Percentiles rank a stretch among this genome's conserved stretches.
Evolutionary conservation across 345 rosid genomes (phyloP).

Genomic region (Eucalyptus cloeziana): DNA sequence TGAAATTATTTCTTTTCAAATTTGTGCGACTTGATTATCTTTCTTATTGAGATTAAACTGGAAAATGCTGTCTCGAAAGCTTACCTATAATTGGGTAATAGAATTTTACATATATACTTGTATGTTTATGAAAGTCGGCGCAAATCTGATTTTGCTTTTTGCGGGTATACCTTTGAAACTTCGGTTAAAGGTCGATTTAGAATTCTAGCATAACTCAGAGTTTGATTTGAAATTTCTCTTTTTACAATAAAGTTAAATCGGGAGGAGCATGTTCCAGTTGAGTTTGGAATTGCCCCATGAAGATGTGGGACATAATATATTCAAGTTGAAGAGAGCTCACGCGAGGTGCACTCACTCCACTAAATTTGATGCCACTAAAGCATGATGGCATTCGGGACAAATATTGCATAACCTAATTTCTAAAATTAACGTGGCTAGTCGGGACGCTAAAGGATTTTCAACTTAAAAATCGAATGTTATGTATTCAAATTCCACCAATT

Average conservation of each 20-base stretch:
- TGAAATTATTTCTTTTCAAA: neutral
- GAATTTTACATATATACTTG: neutral
- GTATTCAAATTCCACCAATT: neutral
- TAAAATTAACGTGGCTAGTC: neutral
- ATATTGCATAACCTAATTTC: neutral
- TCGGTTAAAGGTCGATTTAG: neutral
- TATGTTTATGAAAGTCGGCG: neutral
- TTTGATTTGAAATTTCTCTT: neutral
- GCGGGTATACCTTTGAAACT: neutral
- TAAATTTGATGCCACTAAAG: neutral
- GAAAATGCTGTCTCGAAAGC: neutral
- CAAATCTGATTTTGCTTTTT: neutral
- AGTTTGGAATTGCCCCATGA: neutral
- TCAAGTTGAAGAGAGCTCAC: neutral
- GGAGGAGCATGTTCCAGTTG: neutral
- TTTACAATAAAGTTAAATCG: neutral
- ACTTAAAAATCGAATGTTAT: neutral
- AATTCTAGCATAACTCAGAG: neutral
- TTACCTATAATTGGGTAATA: neutral
- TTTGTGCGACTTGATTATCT: neutral
- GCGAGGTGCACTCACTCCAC: neutral
- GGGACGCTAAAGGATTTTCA: neutral
- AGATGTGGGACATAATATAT: neutral
- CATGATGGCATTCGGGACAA: neutral
- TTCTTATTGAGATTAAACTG: neutral